phyloP scores from a whole-genome alignment of 805 yeast species.

The Lachancea cidri region DNA sequence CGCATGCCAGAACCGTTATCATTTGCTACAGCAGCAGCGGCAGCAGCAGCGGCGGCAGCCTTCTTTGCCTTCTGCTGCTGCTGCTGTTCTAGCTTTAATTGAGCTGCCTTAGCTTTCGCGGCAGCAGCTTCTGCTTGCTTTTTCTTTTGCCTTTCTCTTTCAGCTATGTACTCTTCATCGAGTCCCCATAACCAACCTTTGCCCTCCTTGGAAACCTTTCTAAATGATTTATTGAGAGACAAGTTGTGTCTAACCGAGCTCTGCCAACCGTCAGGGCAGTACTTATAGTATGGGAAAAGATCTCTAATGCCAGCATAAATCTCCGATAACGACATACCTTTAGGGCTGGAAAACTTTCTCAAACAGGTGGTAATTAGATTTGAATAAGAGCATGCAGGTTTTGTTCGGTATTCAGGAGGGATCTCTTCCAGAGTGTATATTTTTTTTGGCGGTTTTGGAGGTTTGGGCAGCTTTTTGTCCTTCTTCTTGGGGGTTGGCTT shows the following conservation, averaged over 20 bases:
- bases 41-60: slow-evolving; percentile 23
- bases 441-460: slow-evolving; percentile 51
- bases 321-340: slow-evolving; percentile 79
- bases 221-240: slow-evolving; percentile 79
- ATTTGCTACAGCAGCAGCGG: slow-evolving; percentile 17
- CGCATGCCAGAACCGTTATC: slow-evolving; percentile 2
- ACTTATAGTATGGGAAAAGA: slow-evolving; percentile 82
- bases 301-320: slow-evolving; percentile 84
- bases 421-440: slow-evolving; percentile 77
- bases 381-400: slow-evolving; percentile 80
- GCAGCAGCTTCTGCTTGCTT: slow-evolving; percentile 62
- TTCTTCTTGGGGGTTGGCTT: slow-evolving; percentile 38
- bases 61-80: slow-evolving; percentile 35
- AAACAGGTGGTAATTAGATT: slow-evolving; percentile 76
- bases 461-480: slow-evolving; percentile 46
- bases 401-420: slow-evolving; percentile 79
- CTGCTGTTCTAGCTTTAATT: slow-evolving; percentile 47
- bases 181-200: slow-evolving; percentile 94
- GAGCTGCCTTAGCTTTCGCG: slow-evolving; percentile 53
- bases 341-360: slow-evolving; percentile 55
- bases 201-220: slow-evolving; percentile 78
- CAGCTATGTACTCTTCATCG: slow-evolving; percentile 79
- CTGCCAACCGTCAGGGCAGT: slow-evolving; percentile 98
- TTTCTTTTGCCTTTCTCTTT: slow-evolving; percentile 69
- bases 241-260: slow-evolving; percentile 87